Conservation (phyloP, 108 stramenopile species). For the Fistulifera solaris region DNA sequence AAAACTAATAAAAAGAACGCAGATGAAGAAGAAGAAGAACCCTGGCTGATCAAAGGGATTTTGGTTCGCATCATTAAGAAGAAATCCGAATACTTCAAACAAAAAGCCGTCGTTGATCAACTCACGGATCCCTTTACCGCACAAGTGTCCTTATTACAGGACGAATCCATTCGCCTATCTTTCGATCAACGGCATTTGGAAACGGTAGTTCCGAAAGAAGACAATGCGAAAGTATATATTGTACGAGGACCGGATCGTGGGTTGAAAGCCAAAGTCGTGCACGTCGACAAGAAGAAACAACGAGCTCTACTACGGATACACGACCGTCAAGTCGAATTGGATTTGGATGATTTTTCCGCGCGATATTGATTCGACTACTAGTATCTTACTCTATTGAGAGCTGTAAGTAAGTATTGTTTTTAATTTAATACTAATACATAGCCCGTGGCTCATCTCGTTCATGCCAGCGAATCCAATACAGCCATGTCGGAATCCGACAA, state of each 20-base stretch:
- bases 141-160: conserved; percentile 56
- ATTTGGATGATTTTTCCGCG: too few species aligned
- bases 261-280: conserved; percentile 39
- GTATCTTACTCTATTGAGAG: too few species aligned
- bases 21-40: neutral
- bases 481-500: conserved; percentile 59
- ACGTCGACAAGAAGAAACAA: conserved; percentile 42
- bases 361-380: too few species aligned
- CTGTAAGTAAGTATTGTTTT: too few species aligned
- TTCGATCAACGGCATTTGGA: conserved; percentile 85
- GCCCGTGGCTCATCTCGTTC: too few species aligned
- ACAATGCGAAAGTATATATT: conserved; percentile 55
- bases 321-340: conserved; percentile 8
- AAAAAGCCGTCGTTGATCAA: conserved; percentile 66
- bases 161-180: conserved; percentile 45
- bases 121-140: conserved; percentile 64
- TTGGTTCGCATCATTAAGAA: conserved; percentile 77
- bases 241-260: conserved; percentile 64
- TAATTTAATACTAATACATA: too few species aligned
- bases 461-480: conserved; percentile 18
- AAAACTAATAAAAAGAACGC: neutral
- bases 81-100: conserved; percentile 73
- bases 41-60: conserved; percentile 68
- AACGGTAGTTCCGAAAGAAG: conserved; percentile 70
- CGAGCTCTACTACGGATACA: conserved; percentile 31